phyloP scores from a whole-genome alignment of 2,329 filamentous ascomycete species.

The Aspergillus sp. region DNA sequence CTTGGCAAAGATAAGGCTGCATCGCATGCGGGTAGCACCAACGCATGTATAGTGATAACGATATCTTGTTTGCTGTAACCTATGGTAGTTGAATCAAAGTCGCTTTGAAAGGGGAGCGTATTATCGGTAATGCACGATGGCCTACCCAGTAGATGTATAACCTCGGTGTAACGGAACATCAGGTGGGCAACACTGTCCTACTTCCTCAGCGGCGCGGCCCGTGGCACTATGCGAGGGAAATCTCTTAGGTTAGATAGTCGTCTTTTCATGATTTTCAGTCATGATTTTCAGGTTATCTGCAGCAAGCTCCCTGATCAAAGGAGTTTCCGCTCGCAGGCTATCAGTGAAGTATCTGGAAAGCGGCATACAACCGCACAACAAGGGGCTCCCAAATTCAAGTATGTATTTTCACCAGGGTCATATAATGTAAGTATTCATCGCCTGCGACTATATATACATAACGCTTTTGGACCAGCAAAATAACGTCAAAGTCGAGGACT shows the following conservation, averaged over 20 bases:
- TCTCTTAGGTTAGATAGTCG: not conserved
- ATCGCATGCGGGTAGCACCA: not conserved
- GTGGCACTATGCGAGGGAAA: not conserved
- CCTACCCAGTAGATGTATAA: not conserved
- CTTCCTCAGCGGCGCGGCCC: not conserved
- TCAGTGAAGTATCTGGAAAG: not conserved
- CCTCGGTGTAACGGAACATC: not conserved
- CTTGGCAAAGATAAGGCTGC: conserved; percentile 2
- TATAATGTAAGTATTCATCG: conserved; percentile 1
- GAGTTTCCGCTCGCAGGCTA: not conserved
- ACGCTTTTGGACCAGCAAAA: not conserved
- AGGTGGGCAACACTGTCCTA: not conserved
- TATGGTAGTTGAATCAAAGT: not conserved
- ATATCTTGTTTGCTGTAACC: not conserved
- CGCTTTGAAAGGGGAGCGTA: not conserved
- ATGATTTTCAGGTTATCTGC: not conserved
- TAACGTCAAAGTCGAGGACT: conserved; percentile 16
- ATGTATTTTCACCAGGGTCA: not conserved
- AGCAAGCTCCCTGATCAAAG: not conserved
- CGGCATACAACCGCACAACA: not conserved
- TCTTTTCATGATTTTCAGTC: not conserved
- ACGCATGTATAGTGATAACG: not conserved
- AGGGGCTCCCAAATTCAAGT: not conserved
- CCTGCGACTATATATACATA: conserved; percentile 11
- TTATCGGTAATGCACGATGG: not conserved